Evolutionary conservation across 805 yeast genomes (phyloP).

Genomic region (Metschnikowia lunata): DNA sequence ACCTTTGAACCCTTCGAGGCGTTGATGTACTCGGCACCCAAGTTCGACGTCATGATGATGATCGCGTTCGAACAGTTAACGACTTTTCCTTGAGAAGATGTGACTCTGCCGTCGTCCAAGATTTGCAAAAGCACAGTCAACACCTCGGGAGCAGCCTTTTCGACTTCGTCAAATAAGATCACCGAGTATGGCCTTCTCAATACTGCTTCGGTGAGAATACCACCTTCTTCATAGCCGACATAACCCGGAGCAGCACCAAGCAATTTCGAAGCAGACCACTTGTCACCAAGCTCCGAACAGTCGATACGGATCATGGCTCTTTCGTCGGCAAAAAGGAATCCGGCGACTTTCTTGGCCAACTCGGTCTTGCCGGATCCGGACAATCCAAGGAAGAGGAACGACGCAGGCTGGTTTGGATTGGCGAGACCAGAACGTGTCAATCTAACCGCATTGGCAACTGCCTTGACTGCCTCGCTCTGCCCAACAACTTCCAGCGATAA

Average conservation of each 20-base stretch:
- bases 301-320: slow-evolving; percentile 96
- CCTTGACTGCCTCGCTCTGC: slow-evolving; percentile 91
- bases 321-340: slow-evolving; percentile 92
- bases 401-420: slow-evolving; percentile 94
- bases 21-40: slow-evolving; percentile 89
- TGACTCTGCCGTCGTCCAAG: slow-evolving; percentile 93
- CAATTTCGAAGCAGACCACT: slow-evolving; percentile 90
- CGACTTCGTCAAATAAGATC: slow-evolving; percentile 94
- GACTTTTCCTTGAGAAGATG: slow-evolving; percentile 90
- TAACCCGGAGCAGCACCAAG: slow-evolving; percentile 96
- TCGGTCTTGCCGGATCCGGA: slow-evolving; percentile 99
- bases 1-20: slow-evolving; percentile 61
- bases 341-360: slow-evolving; percentile 93
- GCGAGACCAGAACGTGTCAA: slow-evolving; percentile 91
- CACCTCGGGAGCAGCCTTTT: slow-evolving; percentile 98
- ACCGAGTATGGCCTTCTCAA: slow-evolving; percentile 93
- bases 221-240: slow-evolving; percentile 97
- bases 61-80: slow-evolving; percentile 91
- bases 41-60: slow-evolving; percentile 93
- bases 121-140: slow-evolving; percentile 86
- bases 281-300: slow-evolving; percentile 94
- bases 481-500: slow-evolving; percentile 85
- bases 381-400: slow-evolving; percentile 89
- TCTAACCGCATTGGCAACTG: slow-evolving; percentile 93
- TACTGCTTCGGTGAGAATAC: slow-evolving; percentile 88